Base-by-base conservation (phyloP, 2,329 filamentous ascomycete genomes). In the Keithomyces neogunnii region DNA sequence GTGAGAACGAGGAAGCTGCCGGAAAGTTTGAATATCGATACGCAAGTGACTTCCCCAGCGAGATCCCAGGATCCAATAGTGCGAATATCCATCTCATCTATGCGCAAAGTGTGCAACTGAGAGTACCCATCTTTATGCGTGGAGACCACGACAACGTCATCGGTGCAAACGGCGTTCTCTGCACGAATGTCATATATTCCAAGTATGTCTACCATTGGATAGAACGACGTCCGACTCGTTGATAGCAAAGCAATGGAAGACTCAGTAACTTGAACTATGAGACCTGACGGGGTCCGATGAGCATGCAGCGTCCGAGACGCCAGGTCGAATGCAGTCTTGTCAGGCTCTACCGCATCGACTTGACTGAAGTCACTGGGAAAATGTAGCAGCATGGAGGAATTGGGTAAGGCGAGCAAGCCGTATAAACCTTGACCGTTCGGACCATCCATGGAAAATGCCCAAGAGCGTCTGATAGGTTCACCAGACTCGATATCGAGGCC, bases 241-340 rank as follows among this genome's bases (percentile, higher is more conserved):
- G 61, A 64, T 13, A 71, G 56, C 43, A 79, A 57, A 6, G 71
- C 73, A 3, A 77, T 63, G 19, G 60, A 68, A 32, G 62, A 64
- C 49, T 78, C 75, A 1, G 81, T 84, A 3, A 84, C 68, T 58
- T 85, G 82, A 2, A 81, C 63, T 4, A 77, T 67, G 1, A 61
- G 62, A 1, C 66, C 65, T 3, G 66, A 61, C 4, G 64, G 58
- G 9, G 67, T 59, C 33, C 69, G 66, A 3, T 63, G 61, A 10
- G 74, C 70, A 26, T 71, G 70, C 30, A 85, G 64, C 0, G 82
- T 85, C 44, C 75, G 69, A 3, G 73, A 76, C 2, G 65, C 64
- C 13, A 77, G 62, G 57, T 85, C 80, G 52, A 83, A 80, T 7
- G 66, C 64, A 0, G 70, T 69, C 2, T 60, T 56, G 5, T 72